Conservation (phyloP, 352 stramenopile species). For the Pythium folliculosum region DNA sequence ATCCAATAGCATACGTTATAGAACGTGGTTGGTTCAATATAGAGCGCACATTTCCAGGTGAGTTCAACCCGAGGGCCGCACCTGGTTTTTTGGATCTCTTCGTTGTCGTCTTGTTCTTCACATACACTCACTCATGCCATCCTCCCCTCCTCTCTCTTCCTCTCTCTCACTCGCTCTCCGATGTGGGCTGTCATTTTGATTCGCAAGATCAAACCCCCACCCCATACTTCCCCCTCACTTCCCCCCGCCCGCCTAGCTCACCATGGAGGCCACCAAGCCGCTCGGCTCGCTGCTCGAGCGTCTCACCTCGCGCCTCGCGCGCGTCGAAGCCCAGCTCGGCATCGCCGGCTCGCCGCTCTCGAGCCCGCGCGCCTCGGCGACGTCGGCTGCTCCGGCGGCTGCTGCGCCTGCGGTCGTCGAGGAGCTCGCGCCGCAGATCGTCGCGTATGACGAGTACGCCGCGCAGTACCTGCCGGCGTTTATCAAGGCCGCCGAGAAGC, state of each 20-base stretch:
- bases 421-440: constrained; percentile 68
- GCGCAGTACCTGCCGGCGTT: constrained; percentile 83
- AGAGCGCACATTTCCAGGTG: background rate
- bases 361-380: constrained; percentile 19
- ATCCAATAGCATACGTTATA: too few species aligned
- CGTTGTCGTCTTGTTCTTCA: constrained; percentile 7
- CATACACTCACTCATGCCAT: background rate
- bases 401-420: constrained; percentile 11
- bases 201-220: background rate
- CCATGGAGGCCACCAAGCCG: constrained; percentile 50
- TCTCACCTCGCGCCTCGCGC: constrained; percentile 58
- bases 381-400: constrained; percentile 8
- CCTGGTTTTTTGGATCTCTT: background rate
- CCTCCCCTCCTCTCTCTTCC: constrained; percentile 4
- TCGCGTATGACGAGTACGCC: constrained; percentile 92
- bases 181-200: constrained; percentile 3
- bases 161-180: background rate
- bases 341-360: constrained; percentile 33
- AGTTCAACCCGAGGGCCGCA: background rate
- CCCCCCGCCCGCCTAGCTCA: background rate
- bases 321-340: constrained; percentile 65
- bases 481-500: constrained; percentile 63
- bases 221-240: too few species aligned
- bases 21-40: constrained; percentile 12
- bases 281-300: constrained; percentile 65